These are phyloP conservation scores for California macrophylla DNA, from an alignment of 441 rosid species.

Conservation along the genomic window DNA sequence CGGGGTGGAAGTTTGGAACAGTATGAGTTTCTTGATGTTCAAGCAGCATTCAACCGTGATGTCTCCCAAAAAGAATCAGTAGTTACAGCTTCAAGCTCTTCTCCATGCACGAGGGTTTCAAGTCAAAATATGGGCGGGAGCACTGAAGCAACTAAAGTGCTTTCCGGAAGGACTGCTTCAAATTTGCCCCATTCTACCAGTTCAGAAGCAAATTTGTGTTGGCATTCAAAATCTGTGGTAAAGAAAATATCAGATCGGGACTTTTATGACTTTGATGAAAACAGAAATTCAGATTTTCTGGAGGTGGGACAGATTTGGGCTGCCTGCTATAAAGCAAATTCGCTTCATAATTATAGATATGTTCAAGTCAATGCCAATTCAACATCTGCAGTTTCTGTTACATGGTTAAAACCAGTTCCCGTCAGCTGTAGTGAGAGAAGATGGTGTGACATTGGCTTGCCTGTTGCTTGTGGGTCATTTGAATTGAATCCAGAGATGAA, in stretches of 20 bases:
- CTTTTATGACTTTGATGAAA: constrained; percentile 20
- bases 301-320: constrained; percentile 23
- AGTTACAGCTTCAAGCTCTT: constrained; percentile 6
- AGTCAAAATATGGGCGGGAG: background rate
- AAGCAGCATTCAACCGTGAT: constrained; percentile 2
- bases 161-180: constrained; percentile 3
- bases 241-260: constrained; percentile 13
- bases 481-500: constrained; percentile 21
- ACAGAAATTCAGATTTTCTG: constrained; percentile 14
- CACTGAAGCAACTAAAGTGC: background rate
- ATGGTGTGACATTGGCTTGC: constrained; percentile 23
- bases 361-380: constrained; percentile 17
- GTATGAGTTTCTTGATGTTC: constrained; percentile 11
- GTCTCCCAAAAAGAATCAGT: background rate
- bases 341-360: constrained; percentile 19
- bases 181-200: constrained; percentile 3
- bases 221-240: background rate
- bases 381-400: constrained; percentile 15
- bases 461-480: constrained; percentile 26
- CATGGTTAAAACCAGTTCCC: constrained; percentile 27
- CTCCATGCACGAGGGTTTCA: background rate
- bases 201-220: constrained; percentile 1
- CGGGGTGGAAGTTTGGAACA: constrained; percentile 19
- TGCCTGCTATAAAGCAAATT: constrained; percentile 5
- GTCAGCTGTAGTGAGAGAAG: constrained; percentile 18